Evolutionary conservation across 139 green algal species (phyloP), one percentile per base, ranked within the genome.

Genomic region (Volvox reticuliferus): DNA sequence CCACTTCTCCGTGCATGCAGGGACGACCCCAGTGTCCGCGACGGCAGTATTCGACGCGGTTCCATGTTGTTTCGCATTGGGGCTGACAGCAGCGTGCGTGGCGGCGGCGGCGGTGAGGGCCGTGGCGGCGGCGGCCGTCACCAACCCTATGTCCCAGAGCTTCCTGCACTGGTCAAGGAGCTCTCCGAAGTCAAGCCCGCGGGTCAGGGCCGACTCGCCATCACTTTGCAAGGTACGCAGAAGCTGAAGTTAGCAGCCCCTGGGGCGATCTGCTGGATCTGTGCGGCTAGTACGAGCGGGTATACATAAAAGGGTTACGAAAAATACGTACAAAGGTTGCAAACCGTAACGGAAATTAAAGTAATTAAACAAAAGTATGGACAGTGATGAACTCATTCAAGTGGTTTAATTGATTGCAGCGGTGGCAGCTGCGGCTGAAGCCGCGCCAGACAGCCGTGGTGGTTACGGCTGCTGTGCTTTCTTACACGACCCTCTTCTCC

Each of bases 191-290:
- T 88, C 20, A 65, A 79, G 63, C 22, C 33, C 26, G 20, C 13
- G 28, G 65, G 28, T 12, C 33, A 28, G 20, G 82, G 82, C 82
- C 82, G 82, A 22, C 65, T 88, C 33, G 82, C 37, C 82, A 88
- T 67, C 3, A 14, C 82, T 21, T 62, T 88, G 82, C 63, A 65
- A 14, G 82, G 82, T 65, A 35, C 33, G 82, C 37, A 30, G 44
- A 16, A 73, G 65, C 21, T 5, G 21, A 73, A 26, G 44, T 55
- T 55, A 55, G 9, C 44, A 55, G 44, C n/a, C n/a, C n/a, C n/a
- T n/a, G n/a, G n/a, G n/a, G n/a, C n/a, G n/a, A n/a, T n/a, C n/a
- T n/a, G n/a, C n/a, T n/a, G n/a, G n/a, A n/a, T n/a, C n/a, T n/a
- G n/a, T n/a, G n/a, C n/a, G n/a, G n/a, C n/a, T n/a, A n/a, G n/a